Base-by-base conservation (phyloP, 228 moss, liverwort and hornwort species). In the Sphagnum fallax region DNA sequence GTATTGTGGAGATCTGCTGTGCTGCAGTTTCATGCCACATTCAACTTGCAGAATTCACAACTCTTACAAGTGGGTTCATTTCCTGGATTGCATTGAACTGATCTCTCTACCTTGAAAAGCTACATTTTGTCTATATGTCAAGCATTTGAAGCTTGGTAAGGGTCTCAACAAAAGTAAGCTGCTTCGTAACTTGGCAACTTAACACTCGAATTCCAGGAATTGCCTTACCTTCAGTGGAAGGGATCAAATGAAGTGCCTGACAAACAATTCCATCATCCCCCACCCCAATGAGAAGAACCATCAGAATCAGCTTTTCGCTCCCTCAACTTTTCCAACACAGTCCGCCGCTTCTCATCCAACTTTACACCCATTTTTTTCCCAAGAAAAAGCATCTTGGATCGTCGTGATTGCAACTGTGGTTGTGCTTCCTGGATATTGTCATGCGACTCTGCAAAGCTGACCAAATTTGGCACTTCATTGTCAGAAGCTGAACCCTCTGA, bases 281-380 rank as follows among this genome's bases (percentile, higher is more conserved):
- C 67, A 68, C 32, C 18, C 68, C 51, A 76, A 68, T 69, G 73
- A 61, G 70, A 78, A 78, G 75, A 79, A 51, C 73, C 77, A 53
- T 90, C 87, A 52, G 49, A 47, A 49, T 86, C 81, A 2, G 77
- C 65, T 73, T 74, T 76, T 70, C 74, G 83, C 64, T 91, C 88
- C 71, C 85, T 78, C 63, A 92, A 74, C 71, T 71, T 88, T 58
- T 90, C 92, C 79, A 90, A 59, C 50, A 88, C 85, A 67, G 75
- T 75, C 53, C 83, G 84, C 62, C 88, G 76, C 74, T 84, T 89
- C 75, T 84, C 94, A 8, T 90, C 88, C 51, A 90, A 51, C 70
- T 77, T 84, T 65, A 67, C 79, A 49, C 84, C 81, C 81, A 84
- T 71, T 72, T 82, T 88, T 72, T 7, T 16, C 78, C 90, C 92